Evolutionary conservation across 2,329 filamentous ascomycete species (phyloP).

Genomic region (Davidsoniella australis): DNA sequence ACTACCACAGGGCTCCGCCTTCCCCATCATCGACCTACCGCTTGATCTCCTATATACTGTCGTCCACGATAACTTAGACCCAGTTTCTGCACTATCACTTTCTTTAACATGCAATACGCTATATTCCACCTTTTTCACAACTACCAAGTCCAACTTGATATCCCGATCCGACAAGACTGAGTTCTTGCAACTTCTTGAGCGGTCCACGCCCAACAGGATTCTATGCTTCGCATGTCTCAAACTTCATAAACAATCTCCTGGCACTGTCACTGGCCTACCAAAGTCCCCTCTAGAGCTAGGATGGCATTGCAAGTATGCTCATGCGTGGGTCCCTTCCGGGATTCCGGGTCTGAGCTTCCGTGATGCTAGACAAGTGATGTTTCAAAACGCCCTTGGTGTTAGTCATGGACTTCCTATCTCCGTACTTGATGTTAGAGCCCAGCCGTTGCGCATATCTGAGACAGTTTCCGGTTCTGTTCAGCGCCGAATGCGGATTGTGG

Average conservation of each 20-base stretch:
- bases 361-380: slow-evolving; percentile 4
- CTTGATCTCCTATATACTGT: slow-evolving; percentile 8
- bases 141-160: neutral
- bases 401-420: neutral
- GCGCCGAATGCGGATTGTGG: no score
- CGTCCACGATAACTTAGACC: neutral
- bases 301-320: slow-evolving; percentile 6
- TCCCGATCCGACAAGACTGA: neutral
- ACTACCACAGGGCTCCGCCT: neutral
- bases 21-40: slow-evolving; percentile 8
- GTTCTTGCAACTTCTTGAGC: slow-evolving; percentile 5
- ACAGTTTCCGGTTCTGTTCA: no score
- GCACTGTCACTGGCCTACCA: slow-evolving; percentile 4
- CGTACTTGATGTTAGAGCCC: neutral
- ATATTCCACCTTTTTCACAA: neutral
- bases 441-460: no score
- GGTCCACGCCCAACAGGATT: neutral
- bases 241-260: neutral
- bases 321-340: slow-evolving; percentile 8
- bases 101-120: slow-evolving; percentile 5
- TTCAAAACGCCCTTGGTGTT: neutral
- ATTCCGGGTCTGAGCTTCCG: slow-evolving; percentile 6
- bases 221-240: slow-evolving; percentile 9
- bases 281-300: slow-evolving; percentile 8
- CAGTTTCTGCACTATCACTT: neutral